Conservation (phyloP, 176 grass and related monocot genomes). For the Thalia dealbata region DNA sequence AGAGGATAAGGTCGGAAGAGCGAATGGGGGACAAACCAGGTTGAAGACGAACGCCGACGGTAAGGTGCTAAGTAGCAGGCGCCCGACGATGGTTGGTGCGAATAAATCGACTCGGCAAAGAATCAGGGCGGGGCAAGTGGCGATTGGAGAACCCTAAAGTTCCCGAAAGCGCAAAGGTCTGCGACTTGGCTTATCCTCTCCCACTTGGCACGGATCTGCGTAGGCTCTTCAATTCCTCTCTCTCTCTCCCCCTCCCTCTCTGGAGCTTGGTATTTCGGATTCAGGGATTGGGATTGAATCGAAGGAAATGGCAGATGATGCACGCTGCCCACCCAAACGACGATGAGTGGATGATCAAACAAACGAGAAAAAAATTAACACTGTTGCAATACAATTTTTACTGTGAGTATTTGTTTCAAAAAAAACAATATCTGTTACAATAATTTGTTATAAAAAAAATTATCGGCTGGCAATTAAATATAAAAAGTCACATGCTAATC, state of each 20-base stretch:
- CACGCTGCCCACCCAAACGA: no score
- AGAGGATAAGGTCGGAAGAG: neutral
- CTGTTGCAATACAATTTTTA: no score
- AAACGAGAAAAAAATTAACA: no score
- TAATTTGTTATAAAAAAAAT: no score
- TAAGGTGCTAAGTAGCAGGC: neutral
- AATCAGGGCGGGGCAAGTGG: neutral
- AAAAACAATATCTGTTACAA: no score
- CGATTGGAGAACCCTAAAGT: conserved; percentile 18
- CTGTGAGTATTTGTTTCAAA: no score
- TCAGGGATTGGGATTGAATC: neutral
- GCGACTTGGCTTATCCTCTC: conserved; percentile 16
- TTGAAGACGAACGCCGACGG: neutral
- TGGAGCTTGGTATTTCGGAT: neutral
- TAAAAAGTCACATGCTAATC: no score
- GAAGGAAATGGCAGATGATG: no score
- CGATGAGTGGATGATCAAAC: no score
- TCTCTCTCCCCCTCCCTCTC: neutral
- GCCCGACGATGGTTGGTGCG: neutral
- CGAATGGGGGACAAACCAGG: neutral
- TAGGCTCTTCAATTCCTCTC: neutral
- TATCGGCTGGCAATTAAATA: no score
- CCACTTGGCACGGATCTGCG: neutral
- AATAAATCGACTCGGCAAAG: neutral
- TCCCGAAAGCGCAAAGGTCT: conserved; percentile 59